Conservation (phyloP, 192 early-diverging fungal species). For the Podila verticillata region DNA sequence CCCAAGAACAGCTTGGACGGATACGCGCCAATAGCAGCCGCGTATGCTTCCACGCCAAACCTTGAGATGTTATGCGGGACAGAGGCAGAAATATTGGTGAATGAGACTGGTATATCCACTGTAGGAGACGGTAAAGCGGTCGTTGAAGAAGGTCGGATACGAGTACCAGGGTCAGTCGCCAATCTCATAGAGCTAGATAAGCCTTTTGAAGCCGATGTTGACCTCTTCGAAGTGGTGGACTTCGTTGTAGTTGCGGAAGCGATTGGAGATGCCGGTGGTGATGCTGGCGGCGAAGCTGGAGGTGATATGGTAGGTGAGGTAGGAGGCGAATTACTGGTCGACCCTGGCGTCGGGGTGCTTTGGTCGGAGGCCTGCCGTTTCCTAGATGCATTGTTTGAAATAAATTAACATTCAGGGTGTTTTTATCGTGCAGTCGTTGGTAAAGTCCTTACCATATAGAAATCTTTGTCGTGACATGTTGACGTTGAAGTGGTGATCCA, state of each 20-base stretch:
- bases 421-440: too few relatives aligned
- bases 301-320: too few relatives aligned
- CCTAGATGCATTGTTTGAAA: too few relatives aligned
- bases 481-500: too few relatives aligned
- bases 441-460: too few relatives aligned
- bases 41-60: slow-evolving; percentile 40
- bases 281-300: not conserved
- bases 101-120: slow-evolving; percentile 24
- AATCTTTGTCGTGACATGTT: too few relatives aligned
- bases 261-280: not conserved
- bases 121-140: not conserved
- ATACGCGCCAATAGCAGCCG: slow-evolving; percentile 41
- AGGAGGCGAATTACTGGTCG: too few relatives aligned
- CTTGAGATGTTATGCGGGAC: slow-evolving; percentile 24
- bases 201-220: not conserved
- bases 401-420: too few relatives aligned
- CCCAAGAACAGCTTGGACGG: slow-evolving; percentile 23
- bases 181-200: not conserved
- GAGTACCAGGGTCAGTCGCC: not conserved
- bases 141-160: not conserved
- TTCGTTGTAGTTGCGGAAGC: not conserved
- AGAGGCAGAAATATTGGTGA: not conserved
- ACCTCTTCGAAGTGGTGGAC: not conserved
- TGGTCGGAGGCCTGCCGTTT: too few relatives aligned
- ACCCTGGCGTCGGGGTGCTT: too few relatives aligned